Evolutionary conservation across 2,329 filamentous ascomycete species (phyloP), one percentile per base, ranked within the genome.

Genomic region (Lomentospora prolificans): DNA sequence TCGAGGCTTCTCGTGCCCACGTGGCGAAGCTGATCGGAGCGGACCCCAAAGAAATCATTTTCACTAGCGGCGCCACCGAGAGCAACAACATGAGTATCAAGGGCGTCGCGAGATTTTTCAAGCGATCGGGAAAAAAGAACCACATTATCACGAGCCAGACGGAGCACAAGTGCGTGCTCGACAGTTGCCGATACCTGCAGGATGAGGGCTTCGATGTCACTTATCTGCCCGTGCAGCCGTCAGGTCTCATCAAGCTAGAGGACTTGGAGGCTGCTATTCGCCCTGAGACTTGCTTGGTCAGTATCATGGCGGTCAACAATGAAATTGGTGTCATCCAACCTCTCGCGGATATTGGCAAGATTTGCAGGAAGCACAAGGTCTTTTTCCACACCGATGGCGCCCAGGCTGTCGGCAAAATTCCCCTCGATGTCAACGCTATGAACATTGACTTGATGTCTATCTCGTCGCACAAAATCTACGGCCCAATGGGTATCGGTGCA

Each of bases 51-150:
- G 94, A 99, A 69, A 97, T 99, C 61, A 95, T 99, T 64, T 97
- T 99, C 73, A 99, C 94, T 5, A 96, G 91, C 65, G 94, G 94
- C 56, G 94, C 94, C 14, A 99, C 94, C 0, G 94, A 99, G 75
- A 96, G 90, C 68, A 99, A 99, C 74, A 99, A 99, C 66, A 99
- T 99, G 94, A 96, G 90, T 71, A 90, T 99, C 75, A 99, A 99
- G 75, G 94, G 94, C 60, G 92, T 99, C 7, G 91, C 94, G 19
- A 82, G 92, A 60, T 99, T 99, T 74, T 96, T 96, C 69, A 90
- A 90, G 61, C 84, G 89, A 57, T 85, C 83, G 2, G 91, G 90
- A 64, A 96, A 96, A 82, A 97, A 97, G 84, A 96, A 88, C 75
- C 94, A 99, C 72, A 92, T 99, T 66, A 90, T 99, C 70, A 99